phyloP scores from a whole-genome alignment of 768 basidiomycete species.

The Phylloporus sp. region DNA sequence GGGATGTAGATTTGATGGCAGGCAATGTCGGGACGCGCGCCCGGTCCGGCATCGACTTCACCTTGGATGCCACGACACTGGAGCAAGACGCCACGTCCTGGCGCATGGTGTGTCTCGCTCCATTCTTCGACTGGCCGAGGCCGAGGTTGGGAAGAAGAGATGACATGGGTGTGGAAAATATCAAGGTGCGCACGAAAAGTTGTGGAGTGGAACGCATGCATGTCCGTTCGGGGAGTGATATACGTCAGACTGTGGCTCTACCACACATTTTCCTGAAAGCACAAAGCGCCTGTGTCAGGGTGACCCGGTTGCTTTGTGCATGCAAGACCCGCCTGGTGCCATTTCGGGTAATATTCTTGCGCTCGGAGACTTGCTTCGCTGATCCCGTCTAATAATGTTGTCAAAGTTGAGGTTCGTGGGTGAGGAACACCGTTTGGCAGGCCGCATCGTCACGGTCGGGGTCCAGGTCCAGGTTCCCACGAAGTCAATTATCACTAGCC shows the following conservation, averaged over 20 bases:
- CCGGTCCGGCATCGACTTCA: not conserved
- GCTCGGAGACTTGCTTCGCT: too few relatives aligned
- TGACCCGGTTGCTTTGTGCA: conserved; percentile 11
- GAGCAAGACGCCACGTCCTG: not conserved
- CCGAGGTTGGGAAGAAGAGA: not conserved
- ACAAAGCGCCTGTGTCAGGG: conserved; percentile 14
- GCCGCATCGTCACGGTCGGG: too few relatives aligned
- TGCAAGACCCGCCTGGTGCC: not conserved
- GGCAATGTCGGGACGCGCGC: not conserved
- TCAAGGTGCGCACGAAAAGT: conserved; percentile 3
- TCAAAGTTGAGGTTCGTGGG: too few relatives aligned
- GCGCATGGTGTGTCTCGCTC: too few relatives aligned
- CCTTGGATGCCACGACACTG: not conserved
- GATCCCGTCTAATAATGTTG: too few relatives aligned
- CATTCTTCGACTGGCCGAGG: not conserved
- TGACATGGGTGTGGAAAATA: conserved; percentile 7
- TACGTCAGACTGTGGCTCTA: conserved; percentile 8
- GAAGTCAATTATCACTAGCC: too few relatives aligned
- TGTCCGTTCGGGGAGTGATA: not conserved
- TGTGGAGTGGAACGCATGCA: not conserved
- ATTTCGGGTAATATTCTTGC: not conserved
- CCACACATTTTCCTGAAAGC: conserved; percentile 1
- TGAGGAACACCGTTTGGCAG: too few relatives aligned
- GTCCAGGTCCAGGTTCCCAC: too few relatives aligned
- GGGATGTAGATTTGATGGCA: conserved; percentile 2